Percentiles rank a stretch among this genome's conserved stretches.
Evolutionary conservation across 176 grass and related monocot species (phyloP).

Genomic region (Rhipidocladum racemiflorum): DNA sequence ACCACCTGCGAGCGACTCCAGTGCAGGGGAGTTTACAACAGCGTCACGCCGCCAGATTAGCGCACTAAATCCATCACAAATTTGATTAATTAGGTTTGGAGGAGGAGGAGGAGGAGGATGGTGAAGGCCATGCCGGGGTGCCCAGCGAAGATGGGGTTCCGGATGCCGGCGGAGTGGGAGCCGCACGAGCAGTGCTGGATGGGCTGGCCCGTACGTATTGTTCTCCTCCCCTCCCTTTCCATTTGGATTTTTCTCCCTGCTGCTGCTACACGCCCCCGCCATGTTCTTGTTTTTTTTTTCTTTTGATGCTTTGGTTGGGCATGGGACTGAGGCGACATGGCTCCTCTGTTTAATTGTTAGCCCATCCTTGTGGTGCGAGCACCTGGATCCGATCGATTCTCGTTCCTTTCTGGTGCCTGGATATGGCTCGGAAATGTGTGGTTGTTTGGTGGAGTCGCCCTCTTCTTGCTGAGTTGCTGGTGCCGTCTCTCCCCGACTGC

Average conservation of each 20-base stretch:
- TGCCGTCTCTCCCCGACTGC: background rate
- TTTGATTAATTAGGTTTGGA: background rate
- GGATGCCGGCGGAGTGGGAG: slow-evolving; percentile 97
- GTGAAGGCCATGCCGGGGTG: slow-evolving; percentile 39
- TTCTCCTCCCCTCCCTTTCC: background rate
- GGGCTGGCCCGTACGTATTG: slow-evolving; percentile 73
- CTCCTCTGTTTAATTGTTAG: background rate
- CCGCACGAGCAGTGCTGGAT: slow-evolving; percentile 89
- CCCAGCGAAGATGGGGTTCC: slow-evolving; percentile 59
- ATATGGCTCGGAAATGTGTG: background rate
- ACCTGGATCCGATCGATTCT: background rate
- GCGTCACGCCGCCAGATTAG: background rate
- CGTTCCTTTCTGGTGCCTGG: background rate
- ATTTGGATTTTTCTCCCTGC: background rate
- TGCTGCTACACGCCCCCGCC: too few species aligned
- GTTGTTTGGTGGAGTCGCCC: background rate
- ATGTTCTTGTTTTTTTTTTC: background rate
- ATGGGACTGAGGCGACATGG: background rate
- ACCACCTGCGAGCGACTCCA: background rate
- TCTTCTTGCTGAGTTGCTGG: too few species aligned
- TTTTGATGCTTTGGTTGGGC: background rate
- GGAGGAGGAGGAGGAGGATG: slow-evolving; percentile 4
- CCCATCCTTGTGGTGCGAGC: background rate
- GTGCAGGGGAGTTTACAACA: background rate
- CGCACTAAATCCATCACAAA: background rate